phyloP scores from a whole-genome alignment of 305 asterid genomes.

The Fraxinus sp. region DNA sequence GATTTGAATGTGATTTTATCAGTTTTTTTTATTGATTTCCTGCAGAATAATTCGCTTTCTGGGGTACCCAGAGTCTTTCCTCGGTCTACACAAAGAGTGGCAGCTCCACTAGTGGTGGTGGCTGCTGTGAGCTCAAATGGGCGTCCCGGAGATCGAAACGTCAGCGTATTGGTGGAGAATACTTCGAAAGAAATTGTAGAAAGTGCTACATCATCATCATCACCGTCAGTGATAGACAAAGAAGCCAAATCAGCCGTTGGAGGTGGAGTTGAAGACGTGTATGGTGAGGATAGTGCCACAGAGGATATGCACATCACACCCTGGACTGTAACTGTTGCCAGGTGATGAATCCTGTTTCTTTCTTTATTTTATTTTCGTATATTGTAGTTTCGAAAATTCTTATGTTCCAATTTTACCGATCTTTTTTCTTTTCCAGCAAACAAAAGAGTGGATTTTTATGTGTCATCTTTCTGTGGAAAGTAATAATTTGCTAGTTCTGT shows the following conservation, averaged over 20 bases:
- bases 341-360: constrained; percentile 32
- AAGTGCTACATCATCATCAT: constrained; percentile 12
- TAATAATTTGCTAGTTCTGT: neutral
- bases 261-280: constrained; percentile 12
- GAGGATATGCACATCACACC: constrained; percentile 22
- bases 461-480: neutral
- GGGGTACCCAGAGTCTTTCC: constrained; percentile 37
- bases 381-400: constrained; percentile 28
- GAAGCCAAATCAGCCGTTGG: constrained; percentile 31
- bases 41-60: constrained; percentile 35
- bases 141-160: constrained; percentile 35
- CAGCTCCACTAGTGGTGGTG: constrained; percentile 31
- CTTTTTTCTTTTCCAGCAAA: constrained; percentile 8
- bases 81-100: constrained; percentile 41
- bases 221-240: constrained; percentile 21
- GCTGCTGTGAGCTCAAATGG: constrained; percentile 42
- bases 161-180: constrained; percentile 40
- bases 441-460: neutral
- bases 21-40: neutral
- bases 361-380: neutral
- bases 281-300: constrained; percentile 14
- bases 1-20: constrained; percentile 17
- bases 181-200: constrained; percentile 36
- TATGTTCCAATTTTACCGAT: constrained; percentile 25
- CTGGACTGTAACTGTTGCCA: constrained; percentile 25